phyloP scores from a whole-genome alignment of 495 filamentous ascomycete genomes.

The Talaromyces proteolyticus region DNA sequence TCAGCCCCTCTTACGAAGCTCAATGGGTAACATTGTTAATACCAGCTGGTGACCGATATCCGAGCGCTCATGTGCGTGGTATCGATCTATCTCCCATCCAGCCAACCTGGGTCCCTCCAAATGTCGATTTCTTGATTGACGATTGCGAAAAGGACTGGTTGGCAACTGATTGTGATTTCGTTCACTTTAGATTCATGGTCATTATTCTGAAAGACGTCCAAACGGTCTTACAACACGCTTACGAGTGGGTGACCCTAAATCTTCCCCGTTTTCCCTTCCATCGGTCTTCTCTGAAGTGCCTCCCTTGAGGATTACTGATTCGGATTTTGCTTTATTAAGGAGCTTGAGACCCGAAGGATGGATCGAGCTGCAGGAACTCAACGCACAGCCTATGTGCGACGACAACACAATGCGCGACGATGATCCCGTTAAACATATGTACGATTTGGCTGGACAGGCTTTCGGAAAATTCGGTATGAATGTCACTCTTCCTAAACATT shows the following conservation, averaged over 20 bases:
- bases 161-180: constrained; percentile 29
- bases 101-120: constrained; percentile 28
- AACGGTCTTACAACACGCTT: neutral
- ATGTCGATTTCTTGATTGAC: constrained; percentile 25
- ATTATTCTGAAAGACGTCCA: constrained; percentile 30
- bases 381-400: constrained; percentile 2
- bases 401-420: constrained; percentile 13
- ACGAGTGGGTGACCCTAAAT: neutral
- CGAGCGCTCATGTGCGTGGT: constrained; percentile 26
- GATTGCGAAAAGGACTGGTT: constrained; percentile 26
- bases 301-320: constrained; percentile 38
- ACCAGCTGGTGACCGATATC: constrained; percentile 20
- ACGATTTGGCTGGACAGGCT: neutral
- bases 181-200: constrained; percentile 42
- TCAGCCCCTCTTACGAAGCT: neutral
- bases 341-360: constrained; percentile 40
- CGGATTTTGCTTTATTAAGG: constrained; percentile 24
- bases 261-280: neutral
- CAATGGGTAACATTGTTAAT: constrained; percentile 14
- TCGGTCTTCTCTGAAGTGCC: constrained; percentile 6
- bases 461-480: constrained; percentile 4
- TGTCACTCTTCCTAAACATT: constrained; percentile 1
- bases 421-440: constrained; percentile 18
- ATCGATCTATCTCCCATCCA: constrained; percentile 50
- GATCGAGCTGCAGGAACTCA: constrained; percentile 43